These are phyloP conservation scores for Claviceps arundinis DNA, from an alignment of 2,329 filamentous ascomycete genomes.

Conservation along the genomic window DNA sequence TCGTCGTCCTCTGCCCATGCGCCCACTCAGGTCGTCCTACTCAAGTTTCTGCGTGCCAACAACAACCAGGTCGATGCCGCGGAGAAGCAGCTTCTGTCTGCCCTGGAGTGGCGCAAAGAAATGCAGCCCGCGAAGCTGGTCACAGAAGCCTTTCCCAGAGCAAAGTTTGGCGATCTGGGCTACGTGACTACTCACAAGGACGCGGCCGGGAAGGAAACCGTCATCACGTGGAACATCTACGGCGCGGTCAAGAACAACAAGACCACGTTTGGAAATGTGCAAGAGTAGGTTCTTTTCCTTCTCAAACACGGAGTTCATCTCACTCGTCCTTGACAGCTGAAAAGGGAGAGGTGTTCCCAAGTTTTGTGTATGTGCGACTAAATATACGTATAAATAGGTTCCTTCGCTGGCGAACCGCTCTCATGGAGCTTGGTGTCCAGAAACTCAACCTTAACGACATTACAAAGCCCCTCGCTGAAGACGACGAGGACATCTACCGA, in stretches of 20 bases:
- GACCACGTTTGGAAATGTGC: slow-evolving; percentile 69
- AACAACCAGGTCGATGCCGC: slow-evolving; percentile 60
- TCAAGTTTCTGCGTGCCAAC: slow-evolving; percentile 91
- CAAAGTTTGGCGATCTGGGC: slow-evolving; percentile 66
- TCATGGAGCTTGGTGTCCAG: slow-evolving; percentile 77
- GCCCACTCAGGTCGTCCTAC: slow-evolving; percentile 70
- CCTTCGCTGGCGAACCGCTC: slow-evolving; percentile 74
- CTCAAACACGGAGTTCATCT: too few relatives aligned
- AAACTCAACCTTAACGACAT: slow-evolving; percentile 59
- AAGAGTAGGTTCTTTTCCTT: slow-evolving; percentile 46
- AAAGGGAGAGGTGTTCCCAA: not conserved
- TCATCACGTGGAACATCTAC: slow-evolving; percentile 91
- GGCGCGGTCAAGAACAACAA: slow-evolving; percentile 72
- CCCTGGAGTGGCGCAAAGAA: slow-evolving; percentile 71
- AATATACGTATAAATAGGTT: slow-evolving; percentile 44
- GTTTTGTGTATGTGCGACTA: not conserved
- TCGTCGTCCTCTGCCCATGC: slow-evolving; percentile 38
- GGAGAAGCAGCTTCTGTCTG: slow-evolving; percentile 63
- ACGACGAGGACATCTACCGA: slow-evolving; percentile 70
- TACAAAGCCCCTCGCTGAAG: slow-evolving; percentile 57
- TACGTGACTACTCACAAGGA: slow-evolving; percentile 63
- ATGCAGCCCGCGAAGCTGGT: slow-evolving; percentile 57
- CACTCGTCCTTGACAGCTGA: not conserved
- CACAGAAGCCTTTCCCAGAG: slow-evolving; percentile 47
- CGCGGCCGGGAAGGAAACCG: slow-evolving; percentile 38